Evolutionary conservation across 306 rosid species (phyloP), one percentile per base, ranked within the genome.

Genomic region (Canavalia gladiata): DNA sequence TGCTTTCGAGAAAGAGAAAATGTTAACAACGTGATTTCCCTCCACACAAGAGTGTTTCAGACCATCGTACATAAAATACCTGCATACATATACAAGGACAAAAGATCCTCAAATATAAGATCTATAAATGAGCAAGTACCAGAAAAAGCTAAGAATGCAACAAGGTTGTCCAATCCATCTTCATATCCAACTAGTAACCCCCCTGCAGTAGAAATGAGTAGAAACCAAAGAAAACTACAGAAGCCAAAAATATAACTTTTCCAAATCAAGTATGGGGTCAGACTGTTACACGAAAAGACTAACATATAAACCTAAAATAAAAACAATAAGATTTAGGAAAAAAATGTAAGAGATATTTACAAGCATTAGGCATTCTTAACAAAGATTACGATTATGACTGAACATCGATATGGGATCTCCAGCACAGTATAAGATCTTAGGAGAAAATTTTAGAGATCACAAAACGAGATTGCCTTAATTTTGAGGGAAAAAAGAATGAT

Each of bases 61-160:
- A 75, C 86, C 98, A 73, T 90, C 97, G 6, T 86, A 95, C 99
- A 95, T 95, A 89, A 95, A 95, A 84, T 95, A 95, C 91, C 99
- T 95, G 92, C 84, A 78, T n/a, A 28, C 41, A 18, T 46, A n/a
- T 33, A 76, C 1, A 4, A 52, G 11, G 13, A 68, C 41, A 11
- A 39, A n/a, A 47, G 42, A 66, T 18, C 33, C 63, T 47, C 63
- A 47, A 70, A 70, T 59, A 60, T 56, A 80, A 60, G 43, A 71
- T 47, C 31, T 45, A 33, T 39, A 56, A 59, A 13, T 6, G 7
- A 70, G 33, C 7, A 79, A 46, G 25, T 47, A 63, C 42, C 35
- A 9, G 25, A 18, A 18, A 18, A 18, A 18, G 25, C 25, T 18
- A 18, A 18, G 25, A 18, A 18, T 18, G 25, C 25, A 18, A 18